phyloP scores from a whole-genome alignment of 495 filamentous ascomycete genomes.

The Penicillium dipodomyicola region DNA sequence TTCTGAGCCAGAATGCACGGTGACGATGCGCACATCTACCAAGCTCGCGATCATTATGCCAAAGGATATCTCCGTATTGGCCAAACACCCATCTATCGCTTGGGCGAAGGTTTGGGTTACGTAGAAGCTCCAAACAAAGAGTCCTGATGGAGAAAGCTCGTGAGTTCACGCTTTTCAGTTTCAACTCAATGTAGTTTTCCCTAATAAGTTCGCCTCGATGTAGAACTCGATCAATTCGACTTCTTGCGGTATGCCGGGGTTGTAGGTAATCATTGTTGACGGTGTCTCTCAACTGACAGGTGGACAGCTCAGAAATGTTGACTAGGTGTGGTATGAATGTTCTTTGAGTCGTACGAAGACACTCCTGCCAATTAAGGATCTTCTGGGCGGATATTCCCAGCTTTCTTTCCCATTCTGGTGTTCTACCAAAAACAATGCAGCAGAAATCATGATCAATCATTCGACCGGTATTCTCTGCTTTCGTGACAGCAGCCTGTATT shows the following conservation, averaged over 20 bases:
- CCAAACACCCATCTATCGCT: not conserved
- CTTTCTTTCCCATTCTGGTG: constrained; percentile 1
- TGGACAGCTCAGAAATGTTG: not conserved
- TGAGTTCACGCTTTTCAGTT: not conserved
- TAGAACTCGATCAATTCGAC: constrained; percentile 1
- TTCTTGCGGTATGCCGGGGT: constrained; percentile 25
- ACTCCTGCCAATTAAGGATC: not conserved
- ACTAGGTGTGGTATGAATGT: not conserved
- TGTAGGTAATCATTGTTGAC: constrained; percentile 15
- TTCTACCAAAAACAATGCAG: constrained; percentile 9
- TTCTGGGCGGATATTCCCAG: not conserved
- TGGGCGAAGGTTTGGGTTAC: not conserved
- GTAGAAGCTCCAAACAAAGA: not conserved
- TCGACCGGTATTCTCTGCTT: not conserved
- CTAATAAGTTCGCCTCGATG: not conserved
- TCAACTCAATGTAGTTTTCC: not conserved
- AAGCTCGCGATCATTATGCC: not conserved
- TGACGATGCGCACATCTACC: not conserved
- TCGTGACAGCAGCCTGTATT: constrained; percentile 4
- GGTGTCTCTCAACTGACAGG: not conserved
- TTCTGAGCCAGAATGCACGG: constrained; percentile 2
- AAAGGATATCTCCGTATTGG: not conserved
- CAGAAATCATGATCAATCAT: constrained; percentile 23
- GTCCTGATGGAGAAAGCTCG: not conserved
- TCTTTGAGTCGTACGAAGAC: not conserved